Evolutionary conservation across 495 filamentous ascomycete species (phyloP), one percentile per base, ranked within the genome.

Genomic region (Stereocaulon alpinum): DNA sequence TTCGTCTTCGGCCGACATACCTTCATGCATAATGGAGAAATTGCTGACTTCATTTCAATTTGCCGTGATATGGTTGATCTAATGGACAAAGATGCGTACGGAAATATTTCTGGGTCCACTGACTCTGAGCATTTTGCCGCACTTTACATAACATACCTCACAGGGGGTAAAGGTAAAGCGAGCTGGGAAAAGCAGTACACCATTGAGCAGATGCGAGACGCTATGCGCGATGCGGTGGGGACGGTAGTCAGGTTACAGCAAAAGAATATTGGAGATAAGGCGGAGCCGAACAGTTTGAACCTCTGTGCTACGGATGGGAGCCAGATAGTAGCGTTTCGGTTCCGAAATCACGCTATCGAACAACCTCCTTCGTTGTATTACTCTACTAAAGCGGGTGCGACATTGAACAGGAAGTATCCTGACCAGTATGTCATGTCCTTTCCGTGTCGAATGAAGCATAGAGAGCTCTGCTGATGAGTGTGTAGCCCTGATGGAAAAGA

Each of bases 1-100:
- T 80, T 79, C 62, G 68, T 73, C 40, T 80, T 79, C 52, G 76
- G 77, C 24, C 65, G 75, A 27, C 74, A 77, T 58, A 64, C 67
- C 6, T 74, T 80, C 47, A 78, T 80, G 74, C 76, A 80, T 61
- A 79, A 78, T 63, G 77, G 77, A 14, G 70, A 66, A 18, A 67
- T 80, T n/a, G 66, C 71, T 14, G 59, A 70, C 55, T 80, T 78
- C 60, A 47, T 65, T 9, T 59, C 59, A 3, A 74, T 80, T 56
- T 67, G 71, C 29, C 70, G 73, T 14, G 68, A 70, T 17, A 61
- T 79, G 54, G 69, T 65, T 24, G 62, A 69, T 32, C 56, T 70
- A 6, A 67, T 80, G 63, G 64, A 63, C 41, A 68, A 70, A 24
- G 77, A 77, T 34, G 66, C 70, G 11, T 79, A 72, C 55, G 69